Base-by-base conservation (phyloP, 2,329 filamentous ascomycete species). In the Pseudocercospora crystallina region DNA sequence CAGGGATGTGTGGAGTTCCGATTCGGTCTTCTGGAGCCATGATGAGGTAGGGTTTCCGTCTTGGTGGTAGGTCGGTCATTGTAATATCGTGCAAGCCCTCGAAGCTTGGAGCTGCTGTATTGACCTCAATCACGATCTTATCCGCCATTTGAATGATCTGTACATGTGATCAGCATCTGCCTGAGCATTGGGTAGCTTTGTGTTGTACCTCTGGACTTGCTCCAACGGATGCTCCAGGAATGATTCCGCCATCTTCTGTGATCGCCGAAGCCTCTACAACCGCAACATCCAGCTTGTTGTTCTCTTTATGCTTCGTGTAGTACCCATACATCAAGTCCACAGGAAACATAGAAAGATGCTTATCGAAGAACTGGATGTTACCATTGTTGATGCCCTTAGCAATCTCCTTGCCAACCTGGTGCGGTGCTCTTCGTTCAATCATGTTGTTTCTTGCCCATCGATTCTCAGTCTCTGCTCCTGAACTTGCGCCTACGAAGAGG, bases 111-210 rank as follows among this genome's bases (percentile, higher is more conserved):
- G 88, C 82, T 1, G 89, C 77, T 0, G 90, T 95, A 77, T 95
- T 95, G 73, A 95, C 87, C 75, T 95, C 90, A 65, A 95, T 89
- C 65, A 95, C 90, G 72, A 95, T 83, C 80, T 95, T 95, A 69
- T 95, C 89, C 44, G 90, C 89, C 82, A 95, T 89, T 73, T 95
- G 89, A 42, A 95, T 80, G 47, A 95, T 79, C 70, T 95, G 12
- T 10, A 37, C 12, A 37, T 8, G n/a, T 7, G 1, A 12, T 43
- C n/a, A 43, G 40, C 8, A 33, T 12, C 2, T 32, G 13, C 11
- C 20, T 26, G 20, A 4, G 20, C 20, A 26, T 26, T 7, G 3
- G 3, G 20, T 26, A 26, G 20, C 20, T 26, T 26, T 7, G 3
- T 3, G 20, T 7, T 4, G 7, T 26, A 26, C 20, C 20, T 51